Conservation (phyloP, 78 protist genomes). For the slime mould (Dictyostelium discoideum) region dicty_2.7 NC_007089.4:1917001-1917500, state of each 20-base stretch:
- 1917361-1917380: neutral
- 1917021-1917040: conserved; percentile 17
- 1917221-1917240: neutral
- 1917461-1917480: neutral
- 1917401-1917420: neutral
- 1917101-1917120: conserved; percentile 10
- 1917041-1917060: conserved; percentile 5
- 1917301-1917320: neutral
- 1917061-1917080: neutral
- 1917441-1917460: too few species aligned
- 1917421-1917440: too few species aligned
- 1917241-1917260: neutral
- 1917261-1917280: neutral
- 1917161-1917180: neutral
- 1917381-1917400: neutral
- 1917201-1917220: neutral
- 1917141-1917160: neutral
- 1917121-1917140: conserved; percentile 22
- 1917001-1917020: neutral
- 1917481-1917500: neutral
- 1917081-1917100: conserved; percentile 2
- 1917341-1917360: neutral
- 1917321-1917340: neutral
- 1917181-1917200: neutral
- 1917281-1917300: neutral